These are phyloP conservation scores for Saccharomycopsis sp. DNA, from an alignment of 805 yeast genomes.

Conservation along the genomic window DNA sequence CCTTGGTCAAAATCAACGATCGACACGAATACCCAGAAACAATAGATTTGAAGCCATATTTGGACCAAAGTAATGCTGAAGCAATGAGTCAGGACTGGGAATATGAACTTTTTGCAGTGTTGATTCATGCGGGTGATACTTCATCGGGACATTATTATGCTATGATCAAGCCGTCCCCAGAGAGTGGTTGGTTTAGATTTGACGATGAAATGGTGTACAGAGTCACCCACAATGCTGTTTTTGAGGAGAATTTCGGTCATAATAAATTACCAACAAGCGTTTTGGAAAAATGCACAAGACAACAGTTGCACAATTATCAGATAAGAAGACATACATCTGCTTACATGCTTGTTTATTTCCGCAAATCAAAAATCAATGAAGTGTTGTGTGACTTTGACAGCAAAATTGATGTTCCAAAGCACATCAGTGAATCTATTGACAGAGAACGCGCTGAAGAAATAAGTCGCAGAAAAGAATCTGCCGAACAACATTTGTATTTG, in stretches of 20 bases:
- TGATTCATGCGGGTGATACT: slow-evolving; percentile 93
- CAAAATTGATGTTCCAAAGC: slow-evolving; percentile 53
- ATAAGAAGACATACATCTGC: slow-evolving; percentile 86
- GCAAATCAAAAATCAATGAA: slow-evolving; percentile 48
- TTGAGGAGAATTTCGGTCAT: slow-evolving; percentile 88
- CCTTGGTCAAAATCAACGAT: slow-evolving; percentile 85
- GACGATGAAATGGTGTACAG: slow-evolving; percentile 94
- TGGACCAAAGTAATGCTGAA: slow-evolving; percentile 44
- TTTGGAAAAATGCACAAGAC: slow-evolving; percentile 42
- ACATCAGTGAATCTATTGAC: slow-evolving; percentile 57
- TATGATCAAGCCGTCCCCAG: slow-evolving; percentile 68
- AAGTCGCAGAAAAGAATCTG: slow-evolving; percentile 45
- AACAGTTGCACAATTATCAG: slow-evolving; percentile 53
- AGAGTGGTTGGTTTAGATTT: slow-evolving; percentile 76
- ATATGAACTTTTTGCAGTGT: slow-evolving; percentile 83
- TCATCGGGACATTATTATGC: slow-evolving; percentile 97
- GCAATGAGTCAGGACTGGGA: slow-evolving; percentile 49
- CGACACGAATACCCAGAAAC: slow-evolving; percentile 80
- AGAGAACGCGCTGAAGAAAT: slow-evolving; percentile 53
- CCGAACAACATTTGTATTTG: slow-evolving; percentile 61
- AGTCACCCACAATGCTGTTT: slow-evolving; percentile 76
- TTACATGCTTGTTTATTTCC: slow-evolving; percentile 89
- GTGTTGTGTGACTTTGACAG: slow-evolving; percentile 47
- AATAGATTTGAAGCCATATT: slow-evolving; percentile 70
- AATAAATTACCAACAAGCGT: slow-evolving; percentile 44